Conservation (phyloP, 148 eudicot species). For the Rhododendron griersonianum region DNA sequence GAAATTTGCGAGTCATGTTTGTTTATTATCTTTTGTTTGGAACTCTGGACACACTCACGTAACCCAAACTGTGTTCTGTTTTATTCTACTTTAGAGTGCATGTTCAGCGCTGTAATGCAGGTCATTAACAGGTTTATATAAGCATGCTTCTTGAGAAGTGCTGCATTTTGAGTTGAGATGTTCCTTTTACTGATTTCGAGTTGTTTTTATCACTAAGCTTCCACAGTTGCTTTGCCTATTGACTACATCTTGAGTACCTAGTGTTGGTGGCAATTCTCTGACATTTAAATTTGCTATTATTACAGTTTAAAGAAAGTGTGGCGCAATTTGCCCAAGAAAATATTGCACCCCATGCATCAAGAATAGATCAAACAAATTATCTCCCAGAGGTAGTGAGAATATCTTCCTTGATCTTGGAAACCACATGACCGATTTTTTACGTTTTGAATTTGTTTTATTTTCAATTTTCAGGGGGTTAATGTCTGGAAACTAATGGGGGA, state of each 20-base stretch:
- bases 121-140: background rate
- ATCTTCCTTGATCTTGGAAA: background rate
- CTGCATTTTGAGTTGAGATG: background rate
- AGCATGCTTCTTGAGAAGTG: background rate
- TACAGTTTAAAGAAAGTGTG: constrained; percentile 93
- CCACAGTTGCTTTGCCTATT: background rate
- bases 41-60: background rate
- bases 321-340: constrained; percentile 93
- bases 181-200: background rate
- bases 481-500: constrained; percentile 98
- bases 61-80: background rate
- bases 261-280: background rate
- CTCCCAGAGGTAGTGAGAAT: constrained; percentile 65
- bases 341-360: constrained; percentile 84
- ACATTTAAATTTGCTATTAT: background rate
- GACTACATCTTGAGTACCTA: background rate
- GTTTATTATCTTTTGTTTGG: background rate
- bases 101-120: background rate
- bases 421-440: background rate
- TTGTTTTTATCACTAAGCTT: background rate
- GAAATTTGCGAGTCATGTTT: background rate
- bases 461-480: constrained; percentile 64
- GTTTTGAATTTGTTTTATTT: background rate
- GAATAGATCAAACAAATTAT: constrained; percentile 73
- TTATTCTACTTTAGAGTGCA: background rate